Base-by-base conservation (phyloP, 257 asterid genomes). In the Nicotiana noctiflora region DNA sequence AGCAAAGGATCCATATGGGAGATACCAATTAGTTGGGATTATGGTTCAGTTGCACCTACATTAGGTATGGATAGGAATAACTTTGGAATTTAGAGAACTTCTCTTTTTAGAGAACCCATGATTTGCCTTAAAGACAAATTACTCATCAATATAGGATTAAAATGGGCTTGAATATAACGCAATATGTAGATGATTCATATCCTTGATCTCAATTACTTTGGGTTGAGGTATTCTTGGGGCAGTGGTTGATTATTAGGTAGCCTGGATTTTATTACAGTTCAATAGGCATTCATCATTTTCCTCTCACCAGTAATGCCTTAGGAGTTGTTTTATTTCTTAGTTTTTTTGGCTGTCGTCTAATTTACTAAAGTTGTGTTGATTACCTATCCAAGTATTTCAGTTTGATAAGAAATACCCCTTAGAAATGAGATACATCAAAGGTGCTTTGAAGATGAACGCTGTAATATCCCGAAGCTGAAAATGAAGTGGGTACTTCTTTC, bases 181-280 rank as follows among this genome's bases (percentile, higher is more conserved):
- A 70, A 19, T 40, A 11, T 44, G 13, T 44, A 13, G 57, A 70
- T 29, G 56, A 70, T 44, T 70, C 21, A 40, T 70, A 19, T 21
- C 77, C 77, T 70, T 44, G 59, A 44, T 29, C 44, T 19, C 0
- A 70, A 70, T 70, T 44, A 44, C 19, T 27, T 44, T 70, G 77
- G 7, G 18, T 68, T 70, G 77, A 70, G 21, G 77, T 21, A 3
- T 70, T 44, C 34, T 70, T 44, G 77, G 44, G 57, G 19, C 46
- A 70, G 44, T 5, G 9, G n/a, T 70, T 70, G 77, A 44, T 70
- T 44, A 21, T 44, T 44, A 70, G 34, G 77, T 70, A 6, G 32
- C 32, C 32, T 40, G 77, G 56, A 68, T 68, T 68, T 68, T 68
- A 55, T 68, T 31, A 68, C 77, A 37, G 55, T 37, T 68, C 76